These are phyloP conservation scores for Metschnikowia chrysomelidarum DNA, from an alignment of 805 yeast genomes.

Conservation along the genomic window DNA sequence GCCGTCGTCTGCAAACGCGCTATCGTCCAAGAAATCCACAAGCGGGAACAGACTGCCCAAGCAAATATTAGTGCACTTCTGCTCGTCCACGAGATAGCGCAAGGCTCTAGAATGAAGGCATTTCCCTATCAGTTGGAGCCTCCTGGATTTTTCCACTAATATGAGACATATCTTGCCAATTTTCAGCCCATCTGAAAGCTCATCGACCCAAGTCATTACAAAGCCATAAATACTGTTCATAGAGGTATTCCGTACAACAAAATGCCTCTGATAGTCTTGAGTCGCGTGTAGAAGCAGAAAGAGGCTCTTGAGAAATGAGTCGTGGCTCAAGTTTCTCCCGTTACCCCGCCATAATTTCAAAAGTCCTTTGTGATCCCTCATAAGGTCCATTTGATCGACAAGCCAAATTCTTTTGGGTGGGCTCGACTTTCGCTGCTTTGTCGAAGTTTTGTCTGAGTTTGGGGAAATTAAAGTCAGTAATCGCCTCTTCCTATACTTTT, in stretches of 20 bases:
- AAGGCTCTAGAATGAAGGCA: slow-evolving; percentile 53
- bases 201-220: slow-evolving; percentile 51
- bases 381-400: slow-evolving; percentile 52
- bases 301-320: slow-evolving; percentile 29
- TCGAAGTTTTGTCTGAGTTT: slow-evolving; percentile 7
- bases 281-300: slow-evolving; percentile 30
- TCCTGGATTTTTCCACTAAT: slow-evolving; percentile 51
- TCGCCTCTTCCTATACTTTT: slow-evolving; percentile 25
- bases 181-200: slow-evolving; percentile 5
- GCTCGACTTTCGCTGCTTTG: slow-evolving; percentile 11
- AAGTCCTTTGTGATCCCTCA: slow-evolving; percentile 51
- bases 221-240: slow-evolving; percentile 55
- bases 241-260: slow-evolving; percentile 56
- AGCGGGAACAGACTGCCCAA: slow-evolving; percentile 51
- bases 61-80: slow-evolving; percentile 36
- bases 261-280: slow-evolving; percentile 40
- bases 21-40: slow-evolving; percentile 29
- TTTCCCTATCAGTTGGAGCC: slow-evolving; percentile 55
- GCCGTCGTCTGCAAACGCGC: slow-evolving; percentile 22
- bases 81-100: slow-evolving; percentile 45
- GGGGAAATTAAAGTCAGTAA: slow-evolving; percentile 14
- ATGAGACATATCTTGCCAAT: slow-evolving; percentile 47
- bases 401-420: slow-evolving; percentile 48
- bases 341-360: slow-evolving; percentile 44
- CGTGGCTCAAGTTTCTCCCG: slow-evolving; percentile 18